A percentile compares a stretch with the other conserved stretches of the same genome.
Conservation (phyloP, 1,139 yeast genomes). For the Taphrina sp. region DNA sequence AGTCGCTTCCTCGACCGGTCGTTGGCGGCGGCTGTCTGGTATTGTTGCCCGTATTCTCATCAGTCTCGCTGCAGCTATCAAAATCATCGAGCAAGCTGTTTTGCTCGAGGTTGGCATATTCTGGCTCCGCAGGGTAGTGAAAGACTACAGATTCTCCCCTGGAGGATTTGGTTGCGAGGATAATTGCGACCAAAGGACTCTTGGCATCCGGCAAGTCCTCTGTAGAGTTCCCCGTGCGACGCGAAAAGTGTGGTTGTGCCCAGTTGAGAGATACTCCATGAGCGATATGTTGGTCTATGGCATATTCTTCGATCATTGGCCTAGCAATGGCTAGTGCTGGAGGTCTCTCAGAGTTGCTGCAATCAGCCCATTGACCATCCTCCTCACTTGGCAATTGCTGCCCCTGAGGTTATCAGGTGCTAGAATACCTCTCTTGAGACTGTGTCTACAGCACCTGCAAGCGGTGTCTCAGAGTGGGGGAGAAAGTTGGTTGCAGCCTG, state of each 20-base stretch:
- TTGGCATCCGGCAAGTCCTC: not conserved
- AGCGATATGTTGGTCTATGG: too few relatives aligned
- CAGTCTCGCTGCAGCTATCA: not conserved
- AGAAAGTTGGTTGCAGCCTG: too few relatives aligned
- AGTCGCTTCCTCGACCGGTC: not conserved
- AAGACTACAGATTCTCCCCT: slow-evolving; percentile 34
- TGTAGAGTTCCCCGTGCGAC: not conserved
- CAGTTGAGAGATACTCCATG: slow-evolving; percentile 8
- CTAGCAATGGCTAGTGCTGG: too few relatives aligned
- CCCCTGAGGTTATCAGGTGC: too few relatives aligned
- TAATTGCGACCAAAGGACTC: slow-evolving; percentile 32
- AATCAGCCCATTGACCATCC: too few relatives aligned
- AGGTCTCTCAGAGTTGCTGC: too few relatives aligned
- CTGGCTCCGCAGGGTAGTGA: slow-evolving; percentile 34
- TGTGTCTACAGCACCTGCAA: too few relatives aligned
- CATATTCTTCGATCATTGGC: too few relatives aligned
- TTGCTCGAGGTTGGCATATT: not conserved
- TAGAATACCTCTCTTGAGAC: too few relatives aligned
- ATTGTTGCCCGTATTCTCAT: not conserved
- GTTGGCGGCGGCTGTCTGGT: not conserved
- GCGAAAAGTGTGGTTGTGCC: slow-evolving; percentile 6
- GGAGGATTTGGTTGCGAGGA: slow-evolving; percentile 34
- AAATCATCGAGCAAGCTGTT: not conserved
- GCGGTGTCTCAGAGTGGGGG: too few relatives aligned
- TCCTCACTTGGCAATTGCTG: too few relatives aligned